Evolutionary conservation across 768 basidiomycete genomes (phyloP).

Genomic region (Gloeopeniophorella convolvens): DNA sequence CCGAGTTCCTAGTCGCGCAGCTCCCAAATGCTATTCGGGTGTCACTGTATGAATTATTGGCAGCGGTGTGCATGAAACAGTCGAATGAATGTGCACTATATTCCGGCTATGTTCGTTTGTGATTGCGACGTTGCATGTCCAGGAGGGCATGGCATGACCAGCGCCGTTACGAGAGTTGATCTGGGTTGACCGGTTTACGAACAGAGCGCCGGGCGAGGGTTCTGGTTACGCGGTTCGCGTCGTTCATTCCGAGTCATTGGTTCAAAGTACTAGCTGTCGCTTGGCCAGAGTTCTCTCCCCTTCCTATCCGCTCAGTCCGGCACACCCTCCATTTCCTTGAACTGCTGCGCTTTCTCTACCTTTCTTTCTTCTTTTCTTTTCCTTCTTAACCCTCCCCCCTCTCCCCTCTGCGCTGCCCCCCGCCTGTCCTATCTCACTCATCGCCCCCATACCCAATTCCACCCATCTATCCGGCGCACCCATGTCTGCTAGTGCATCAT

Average conservation of each 20-base stretch:
- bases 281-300: background rate
- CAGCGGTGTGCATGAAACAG: no score
- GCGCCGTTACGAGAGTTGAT: no score
- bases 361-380: constrained; percentile 1
- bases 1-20: no score
- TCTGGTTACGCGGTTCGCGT: no score
- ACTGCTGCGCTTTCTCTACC: constrained; percentile 2
- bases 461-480: constrained; percentile 14
- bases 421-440: constrained; percentile 2
- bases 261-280: constrained; percentile 2
- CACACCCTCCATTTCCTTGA: background rate
- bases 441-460: constrained; percentile 13
- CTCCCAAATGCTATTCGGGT: no score
- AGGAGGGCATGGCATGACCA: no score
- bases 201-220: no score
- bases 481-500: constrained; percentile 31
- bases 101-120: no score
- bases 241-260: constrained; percentile 1
- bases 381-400: background rate
- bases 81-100: no score
- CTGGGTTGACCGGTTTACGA: no score
- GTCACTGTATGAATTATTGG: no score
- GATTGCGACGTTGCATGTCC: no score
- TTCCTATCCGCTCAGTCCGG: background rate
- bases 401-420: constrained; percentile 1